phyloP scores from a whole-genome alignment of 1,284 basidiomycete species.

The Pseudozyma sp. region DNA sequence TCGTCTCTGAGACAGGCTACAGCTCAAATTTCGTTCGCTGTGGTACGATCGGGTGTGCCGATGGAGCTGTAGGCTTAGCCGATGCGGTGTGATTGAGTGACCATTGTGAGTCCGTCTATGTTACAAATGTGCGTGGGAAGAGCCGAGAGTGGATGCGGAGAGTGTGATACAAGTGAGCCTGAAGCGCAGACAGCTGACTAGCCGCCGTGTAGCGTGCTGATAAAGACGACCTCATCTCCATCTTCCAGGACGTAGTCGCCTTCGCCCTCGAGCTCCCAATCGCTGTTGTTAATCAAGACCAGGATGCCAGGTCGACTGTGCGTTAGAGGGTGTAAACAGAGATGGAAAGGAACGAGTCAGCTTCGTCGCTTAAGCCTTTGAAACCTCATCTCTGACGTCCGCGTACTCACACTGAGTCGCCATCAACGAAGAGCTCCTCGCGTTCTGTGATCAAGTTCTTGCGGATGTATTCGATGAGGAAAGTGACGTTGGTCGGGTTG shows the following conservation, averaged over 20 bases:
- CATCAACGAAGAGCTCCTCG: conserved; percentile 89
- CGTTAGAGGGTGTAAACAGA: neutral
- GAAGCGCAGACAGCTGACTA: conserved; percentile 57
- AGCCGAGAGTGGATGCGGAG: too few relatives aligned
- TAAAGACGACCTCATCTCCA: conserved; percentile 92
- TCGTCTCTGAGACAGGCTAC: too few relatives aligned
- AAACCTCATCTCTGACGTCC: too few relatives aligned
- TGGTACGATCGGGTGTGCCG: too few relatives aligned
- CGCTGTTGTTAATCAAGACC: conserved; percentile 93
- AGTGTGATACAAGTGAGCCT: too few relatives aligned
- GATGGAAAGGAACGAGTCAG: conserved; percentile 2
- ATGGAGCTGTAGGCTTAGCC: too few relatives aligned
- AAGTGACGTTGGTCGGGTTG: conserved; percentile 76
- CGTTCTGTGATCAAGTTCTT: conserved; percentile 84
- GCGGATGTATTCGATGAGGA: conserved; percentile 83
- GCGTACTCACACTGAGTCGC: conserved; percentile 82
- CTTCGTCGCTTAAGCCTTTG: too few relatives aligned
- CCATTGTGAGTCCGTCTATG: too few relatives aligned
- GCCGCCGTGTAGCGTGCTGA: conserved; percentile 94
- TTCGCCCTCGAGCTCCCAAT: conserved; percentile 98
- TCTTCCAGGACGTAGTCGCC: conserved; percentile 84
- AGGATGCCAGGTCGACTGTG: conserved; percentile 91
- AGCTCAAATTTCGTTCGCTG: too few relatives aligned
- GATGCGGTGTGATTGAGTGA: too few relatives aligned
- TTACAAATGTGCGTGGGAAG: too few relatives aligned